These are phyloP conservation scores for Fusarium chuoi DNA, from an alignment of 2,329 filamentous ascomycete species.

Conservation along the genomic window DNA sequence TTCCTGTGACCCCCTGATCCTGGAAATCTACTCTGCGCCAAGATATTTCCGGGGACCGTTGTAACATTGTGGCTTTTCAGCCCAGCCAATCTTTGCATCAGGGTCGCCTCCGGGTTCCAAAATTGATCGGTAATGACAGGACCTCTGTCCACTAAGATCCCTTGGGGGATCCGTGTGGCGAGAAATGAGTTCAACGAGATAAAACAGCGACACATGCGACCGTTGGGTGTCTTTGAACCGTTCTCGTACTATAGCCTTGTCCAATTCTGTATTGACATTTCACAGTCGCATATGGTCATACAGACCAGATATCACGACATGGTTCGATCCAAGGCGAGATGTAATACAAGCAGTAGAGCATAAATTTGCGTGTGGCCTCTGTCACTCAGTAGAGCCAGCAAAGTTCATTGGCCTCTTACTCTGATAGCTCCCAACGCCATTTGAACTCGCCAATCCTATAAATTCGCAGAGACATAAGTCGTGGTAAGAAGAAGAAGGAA, in stretches of 20 bases:
- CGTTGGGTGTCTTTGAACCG: background rate
- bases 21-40: accelerated
- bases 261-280: background rate
- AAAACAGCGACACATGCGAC: background rate
- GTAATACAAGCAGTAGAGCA: background rate
- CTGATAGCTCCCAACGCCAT: background rate
- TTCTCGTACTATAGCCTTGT: too few species aligned
- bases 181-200: background rate
- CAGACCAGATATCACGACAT: background rate
- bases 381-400: too few species aligned
- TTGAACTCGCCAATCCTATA: too few species aligned
- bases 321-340: accelerated
- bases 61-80: background rate
- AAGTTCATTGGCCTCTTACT: background rate
- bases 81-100: background rate
- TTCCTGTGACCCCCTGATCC: background rate
- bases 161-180: too few species aligned
- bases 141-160: background rate
- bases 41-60: background rate
- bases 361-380: background rate
- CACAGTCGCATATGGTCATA: too few species aligned
- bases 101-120: background rate
- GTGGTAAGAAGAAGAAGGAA: too few species aligned
- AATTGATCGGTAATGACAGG: too few species aligned
- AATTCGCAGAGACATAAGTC: accelerated